Base-by-base conservation (phyloP, 805 yeast genomes). In the Yamadazyma kitorensis region DNA sequence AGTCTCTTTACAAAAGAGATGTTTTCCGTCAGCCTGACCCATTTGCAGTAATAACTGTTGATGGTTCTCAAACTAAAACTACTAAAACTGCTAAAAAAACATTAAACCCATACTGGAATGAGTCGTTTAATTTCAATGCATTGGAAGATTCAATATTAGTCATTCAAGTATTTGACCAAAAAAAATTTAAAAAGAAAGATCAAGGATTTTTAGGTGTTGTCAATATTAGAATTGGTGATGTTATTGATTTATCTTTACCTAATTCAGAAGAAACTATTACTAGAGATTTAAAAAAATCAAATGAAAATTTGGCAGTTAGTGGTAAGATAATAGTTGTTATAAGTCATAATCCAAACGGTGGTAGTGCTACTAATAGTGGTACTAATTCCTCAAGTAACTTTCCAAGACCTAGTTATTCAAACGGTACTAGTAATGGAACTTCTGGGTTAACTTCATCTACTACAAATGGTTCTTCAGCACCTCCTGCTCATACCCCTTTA, bases 161-260 rank as follows among this genome's bases (percentile, higher is more conserved):
- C 10, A 78, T 93, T 42, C 98, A 93, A 59, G 93, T 93, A 6
- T 93, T 93, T 62, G 98, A 93, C 59, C 98, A 91, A 59, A 89
- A 88, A 59, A 93, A 93, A 62, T 93, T 93, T 68, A 93, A 93
- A 60, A 88, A 87, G 78, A 89, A 88, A 74, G 98, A 93, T 57
- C 99, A 93, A 61, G 99, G 99, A 4, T 93, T 93, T 51, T 69
- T 93, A 34, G 99, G 99, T 38, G 98, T 93, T 13, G 93, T 93
- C 41, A 93, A 93, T 58, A 76, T 93, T 33, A 73, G 94, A 45
- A 76, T 93, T 19, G 91, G 91, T 27, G 98, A 93, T 58, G 87
- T 86, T 18, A 75, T 91, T 38, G 94, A 88, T 55, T 68, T 82
- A 35, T 65, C 64, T 36, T 48, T 70, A 61, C 56, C 58, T 17